Conservation (phyloP, 768 basidiomycete genomes). For the Phanerochaete sordida region DNA sequence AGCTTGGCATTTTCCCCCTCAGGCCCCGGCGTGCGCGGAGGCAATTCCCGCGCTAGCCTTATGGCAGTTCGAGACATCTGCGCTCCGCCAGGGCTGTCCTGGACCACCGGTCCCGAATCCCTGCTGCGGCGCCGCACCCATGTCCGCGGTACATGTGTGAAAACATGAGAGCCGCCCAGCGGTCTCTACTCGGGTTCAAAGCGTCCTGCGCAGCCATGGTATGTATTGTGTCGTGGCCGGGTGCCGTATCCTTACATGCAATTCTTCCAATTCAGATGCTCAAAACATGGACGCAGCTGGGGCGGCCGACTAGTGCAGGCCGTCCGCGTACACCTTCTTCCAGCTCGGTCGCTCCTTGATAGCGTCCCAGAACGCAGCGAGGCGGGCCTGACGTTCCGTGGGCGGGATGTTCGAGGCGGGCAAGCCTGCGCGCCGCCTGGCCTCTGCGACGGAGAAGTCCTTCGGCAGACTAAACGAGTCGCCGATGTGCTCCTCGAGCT, state of each 20-base stretch:
- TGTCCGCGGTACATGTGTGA: not conserved
- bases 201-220: not conserved
- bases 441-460: slow-evolving; percentile 35
- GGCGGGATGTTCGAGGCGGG: slow-evolving; percentile 22
- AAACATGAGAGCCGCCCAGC: not conserved
- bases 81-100: not conserved
- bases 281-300: not conserved
- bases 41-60: not conserved
- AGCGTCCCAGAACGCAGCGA: slow-evolving; percentile 72
- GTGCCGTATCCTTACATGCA: not conserved
- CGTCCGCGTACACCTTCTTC: slow-evolving; percentile 37
- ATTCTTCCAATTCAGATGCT: not conserved
- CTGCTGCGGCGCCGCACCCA: not conserved
- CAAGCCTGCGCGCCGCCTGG: slow-evolving; percentile 27
- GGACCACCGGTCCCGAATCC: not conserved
- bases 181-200: not conserved
- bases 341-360: slow-evolving; percentile 58
- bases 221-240: not conserved
- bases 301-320: slow-evolving; percentile 36
- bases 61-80: not conserved
- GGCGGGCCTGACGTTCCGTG: slow-evolving; percentile 41
- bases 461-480: slow-evolving; percentile 40
- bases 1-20: not conserved
- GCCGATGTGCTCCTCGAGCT: slow-evolving; percentile 51
- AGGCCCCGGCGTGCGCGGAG: not conserved